Base-by-base conservation (phyloP, 768 basidiomycete genomes). In the Leucosporidium scottii region DNA sequence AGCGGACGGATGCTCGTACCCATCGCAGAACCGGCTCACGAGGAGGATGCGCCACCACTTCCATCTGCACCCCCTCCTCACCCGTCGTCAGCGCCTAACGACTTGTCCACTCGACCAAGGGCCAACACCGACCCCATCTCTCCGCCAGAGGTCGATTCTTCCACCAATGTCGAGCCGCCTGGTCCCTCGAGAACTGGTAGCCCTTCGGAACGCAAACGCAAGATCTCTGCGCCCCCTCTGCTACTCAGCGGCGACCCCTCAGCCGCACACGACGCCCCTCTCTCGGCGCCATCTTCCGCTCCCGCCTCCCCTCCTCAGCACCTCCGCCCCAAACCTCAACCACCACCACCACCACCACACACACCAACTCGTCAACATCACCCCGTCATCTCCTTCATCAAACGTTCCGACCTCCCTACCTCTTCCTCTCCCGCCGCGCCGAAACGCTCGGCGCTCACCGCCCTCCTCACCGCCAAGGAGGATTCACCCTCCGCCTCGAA, bases 401-500 rank as follows among this genome's bases (percentile, higher is more conserved):
- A 34, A 34, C 34, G 34, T 10, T 34, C 34, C 10, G 34, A 34
- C 34, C 34, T 34, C n/a, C 21, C 39, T 27, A 18, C 49, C 48
- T 34, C 31, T 30, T 17, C 25, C 60, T 1, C 1, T 7, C 34
- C 59, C 10, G 9, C 59, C 13, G 36, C 18, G 7, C 39, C 51
- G n/a, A 34, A 57, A 20, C 25, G 47, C 31, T 68, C 67, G 0
- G 67, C 71, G 4, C 65, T 68, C 36, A 61, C 68, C 21, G 65
- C 71, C 48, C 65, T 66, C 30, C 57, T 71, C 36, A 48, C 69
- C 61, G 25, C 68, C 65, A 31, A 44, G 27, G 28, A 27, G 61
- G 25, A 44, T 61, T 8, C 60, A 48, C 34, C 60, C 9, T 36
- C 18, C 36, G 76, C 80, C 50, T 82, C 87, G 15, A 96, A 94